phyloP scores from a whole-genome alignment of 805 yeast species.

The Candida ulmi region DNA sequence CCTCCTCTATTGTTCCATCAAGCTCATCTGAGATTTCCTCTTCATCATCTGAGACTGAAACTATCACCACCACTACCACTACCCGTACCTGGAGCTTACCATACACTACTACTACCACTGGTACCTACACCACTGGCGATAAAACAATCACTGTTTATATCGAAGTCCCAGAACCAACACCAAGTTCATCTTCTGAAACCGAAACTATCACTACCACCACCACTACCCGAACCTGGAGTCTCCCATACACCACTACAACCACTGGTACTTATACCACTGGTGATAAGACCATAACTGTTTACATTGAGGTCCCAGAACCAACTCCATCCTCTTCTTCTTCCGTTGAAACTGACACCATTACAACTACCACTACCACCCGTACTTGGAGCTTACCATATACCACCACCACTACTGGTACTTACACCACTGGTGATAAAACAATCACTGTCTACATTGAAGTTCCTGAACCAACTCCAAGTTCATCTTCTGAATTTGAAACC shows the following conservation, averaged over 20 bases:
- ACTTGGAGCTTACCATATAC: conserved; percentile 3
- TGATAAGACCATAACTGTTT: conserved; percentile 1
- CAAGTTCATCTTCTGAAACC: no score
- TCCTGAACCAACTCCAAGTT: background rate
- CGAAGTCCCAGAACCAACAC: background rate
- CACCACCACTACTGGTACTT: conserved; percentile 9
- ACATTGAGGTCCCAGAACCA: background rate
- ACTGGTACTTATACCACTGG: conserved; percentile 1
- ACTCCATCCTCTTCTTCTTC: no score
- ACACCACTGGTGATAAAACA: conserved; percentile 7
- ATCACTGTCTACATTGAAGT: conserved; percentile 4
- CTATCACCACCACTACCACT: conserved; percentile 3
- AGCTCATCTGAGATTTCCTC: no score
- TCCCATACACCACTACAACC: background rate
- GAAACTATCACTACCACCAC: background rate
- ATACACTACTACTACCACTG: conserved; percentile 11
- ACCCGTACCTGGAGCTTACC: conserved; percentile 1
- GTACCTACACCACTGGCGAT: conserved; percentile 6
- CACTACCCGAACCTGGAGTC: background rate
- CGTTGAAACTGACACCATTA: background rate
- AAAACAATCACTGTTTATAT: conserved; percentile 6
- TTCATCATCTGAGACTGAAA: no score
- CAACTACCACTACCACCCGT: conserved; percentile 3
- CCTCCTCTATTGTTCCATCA: no score
- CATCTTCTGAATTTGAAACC: background rate